Base-by-base conservation (phyloP, 306 rosid species). In the Argentina anserina region DNA sequence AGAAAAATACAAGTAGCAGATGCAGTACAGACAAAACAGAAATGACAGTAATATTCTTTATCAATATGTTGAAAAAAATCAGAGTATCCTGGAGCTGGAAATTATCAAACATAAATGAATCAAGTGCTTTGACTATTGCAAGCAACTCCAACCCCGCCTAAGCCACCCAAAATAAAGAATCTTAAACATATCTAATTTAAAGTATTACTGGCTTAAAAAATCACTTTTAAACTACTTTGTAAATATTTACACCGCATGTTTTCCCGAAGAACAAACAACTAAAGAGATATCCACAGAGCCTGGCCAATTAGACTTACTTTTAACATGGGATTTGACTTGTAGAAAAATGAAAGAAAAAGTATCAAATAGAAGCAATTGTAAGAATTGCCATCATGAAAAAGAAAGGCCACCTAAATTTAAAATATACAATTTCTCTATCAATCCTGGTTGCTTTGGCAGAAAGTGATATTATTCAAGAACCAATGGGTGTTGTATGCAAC, bases 391-490 rank as follows among this genome's bases (percentile, higher is more conserved):
- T 50, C 8, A 1, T 23, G 36, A 7, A 34, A 36, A 70, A 34
- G 9, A 53, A 70, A 13, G 36, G 6, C 36, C 66, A 23, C 25
- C 25, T 6, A 70, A 52, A 34, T 21, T 34, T 2, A 41, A 49
- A 33, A 23, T 52, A 36, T 21, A 52, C 10, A 53, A 50, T 70
- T 69, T 33, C 45, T n/a, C 13, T 31, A 23, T 41, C 20, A 52
- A 13, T 52, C 71, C 68, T 36, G 70, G 53, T 63, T 62, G 49
- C 49, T 45, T 11, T 33, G 52, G 56, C 36, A 66, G 21, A 31
- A 52, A 65, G 47, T 37, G 42, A 26, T 45, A 47, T 28, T 78
- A 66, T 73, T 39, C 79, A 79, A 70, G 76, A 64, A 67, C 45
- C 33, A 55, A 73, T 21, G 11, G 61, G 39, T 73, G 47, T 64